Evolutionary conservation across 2,329 filamentous ascomycete genomes (phyloP).

Genomic region (Bipolaris gigantea): DNA sequence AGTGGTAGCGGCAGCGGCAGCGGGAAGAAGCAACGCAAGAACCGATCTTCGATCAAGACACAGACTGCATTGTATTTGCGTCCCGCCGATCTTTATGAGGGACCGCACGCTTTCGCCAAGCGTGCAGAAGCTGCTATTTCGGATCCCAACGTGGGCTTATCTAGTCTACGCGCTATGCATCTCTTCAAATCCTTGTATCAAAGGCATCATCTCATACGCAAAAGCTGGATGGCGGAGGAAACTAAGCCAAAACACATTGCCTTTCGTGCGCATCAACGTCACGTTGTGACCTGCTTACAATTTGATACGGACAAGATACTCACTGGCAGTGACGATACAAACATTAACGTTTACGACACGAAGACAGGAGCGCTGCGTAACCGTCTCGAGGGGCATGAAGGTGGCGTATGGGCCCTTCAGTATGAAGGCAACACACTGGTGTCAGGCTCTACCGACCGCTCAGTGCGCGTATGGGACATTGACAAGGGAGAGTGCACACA

Average conservation of each 20-base stretch:
- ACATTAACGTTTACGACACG: constrained; percentile 97
- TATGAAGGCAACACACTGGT: constrained; percentile 95
- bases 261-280: constrained; percentile 92
- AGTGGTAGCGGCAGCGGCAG: constrained; percentile 48
- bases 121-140: constrained; percentile 82
- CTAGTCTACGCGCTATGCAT: constrained; percentile 79
- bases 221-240: constrained; percentile 84
- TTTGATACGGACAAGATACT: constrained; percentile 98
- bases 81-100: constrained; percentile 64
- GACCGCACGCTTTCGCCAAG: constrained; percentile 82
- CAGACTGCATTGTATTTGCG: constrained; percentile 51
- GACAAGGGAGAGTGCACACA: constrained; percentile 90
- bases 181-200: constrained; percentile 96
- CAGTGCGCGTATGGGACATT: constrained; percentile 99
- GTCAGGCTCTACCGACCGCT: constrained; percentile 92
- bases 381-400: constrained; percentile 89
- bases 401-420: constrained; percentile 95
- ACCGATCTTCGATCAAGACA: constrained; percentile 49
- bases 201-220: constrained; percentile 84
- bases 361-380: constrained; percentile 85
- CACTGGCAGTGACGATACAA: constrained; percentile 94
- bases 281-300: constrained; percentile 96
- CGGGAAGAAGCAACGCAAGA: constrained; percentile 60
- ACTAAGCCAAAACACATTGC: constrained; percentile 88
- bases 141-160: constrained; percentile 76